phyloP scores from a whole-genome alignment of 2,329 filamentous ascomycete species.

The Ophiognomonia clavigignenti-juglandacearum region DNA sequence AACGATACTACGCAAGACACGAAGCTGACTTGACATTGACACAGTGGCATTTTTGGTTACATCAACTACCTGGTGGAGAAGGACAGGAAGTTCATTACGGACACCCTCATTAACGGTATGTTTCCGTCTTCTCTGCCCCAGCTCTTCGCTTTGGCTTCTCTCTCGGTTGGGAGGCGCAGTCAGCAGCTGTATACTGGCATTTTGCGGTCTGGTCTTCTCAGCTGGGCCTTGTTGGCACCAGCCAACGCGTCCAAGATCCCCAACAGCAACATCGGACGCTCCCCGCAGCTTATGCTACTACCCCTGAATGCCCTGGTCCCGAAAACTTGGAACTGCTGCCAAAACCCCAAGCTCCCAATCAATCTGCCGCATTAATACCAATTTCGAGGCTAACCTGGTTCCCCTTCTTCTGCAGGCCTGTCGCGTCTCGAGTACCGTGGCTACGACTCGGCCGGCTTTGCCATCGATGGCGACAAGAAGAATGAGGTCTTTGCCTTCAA shows the following conservation, averaged over 20 bases:
- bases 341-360: too few species aligned
- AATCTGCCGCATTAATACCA: too few species aligned
- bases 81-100: constrained; percentile 92
- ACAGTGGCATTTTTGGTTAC: constrained; percentile 93
- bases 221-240: too few species aligned
- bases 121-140: too few species aligned
- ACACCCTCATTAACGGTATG: constrained; percentile 93
- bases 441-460: constrained; percentile 95
- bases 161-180: constrained; percentile 18
- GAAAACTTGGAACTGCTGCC: too few species aligned
- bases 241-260: too few species aligned
- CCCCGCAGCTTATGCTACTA: too few species aligned
- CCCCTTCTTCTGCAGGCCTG: constrained; percentile 56
- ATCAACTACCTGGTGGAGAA: constrained; percentile 99
- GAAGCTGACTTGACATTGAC: constrained; percentile 24
- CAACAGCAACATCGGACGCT: too few species aligned
- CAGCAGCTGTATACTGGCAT: too few species aligned
- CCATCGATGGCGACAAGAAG: constrained; percentile 97
- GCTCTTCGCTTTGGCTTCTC: background rate
- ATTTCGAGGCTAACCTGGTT: constrained; percentile 17
- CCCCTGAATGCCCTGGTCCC: too few species aligned
- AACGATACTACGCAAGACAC: constrained; percentile 5
- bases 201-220: too few species aligned
- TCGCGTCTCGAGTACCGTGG: constrained; percentile 96
- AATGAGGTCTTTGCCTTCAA: constrained; percentile 97